These are phyloP conservation scores for Cyberlindnera xylosilytica DNA, from an alignment of 805 yeast species.

Conservation along the genomic window DNA sequence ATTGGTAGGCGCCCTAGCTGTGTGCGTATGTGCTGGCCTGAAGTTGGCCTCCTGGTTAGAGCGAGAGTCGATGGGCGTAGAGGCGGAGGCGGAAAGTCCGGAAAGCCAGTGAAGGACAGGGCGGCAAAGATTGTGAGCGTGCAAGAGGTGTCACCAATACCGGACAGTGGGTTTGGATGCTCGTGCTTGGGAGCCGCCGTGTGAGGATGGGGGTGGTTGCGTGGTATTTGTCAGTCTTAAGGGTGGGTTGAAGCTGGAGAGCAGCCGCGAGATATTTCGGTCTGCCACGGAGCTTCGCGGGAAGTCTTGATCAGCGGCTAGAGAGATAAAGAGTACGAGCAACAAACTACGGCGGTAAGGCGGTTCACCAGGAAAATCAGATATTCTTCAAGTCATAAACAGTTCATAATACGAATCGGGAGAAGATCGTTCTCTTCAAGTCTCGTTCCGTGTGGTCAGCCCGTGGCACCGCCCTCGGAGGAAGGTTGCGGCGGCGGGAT, in stretches of 20 bases:
- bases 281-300: neutral
- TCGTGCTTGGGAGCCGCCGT: no score
- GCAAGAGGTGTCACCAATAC: no score
- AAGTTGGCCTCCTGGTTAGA: no score
- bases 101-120: no score
- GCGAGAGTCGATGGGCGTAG: no score
- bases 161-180: no score
- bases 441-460: neutral
- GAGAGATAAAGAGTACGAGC: no score
- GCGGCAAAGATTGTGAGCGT: no score
- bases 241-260: neutral
- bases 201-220: neutral
- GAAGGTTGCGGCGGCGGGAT: neutral
- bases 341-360: neutral
- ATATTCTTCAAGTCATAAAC: conserved; percentile 3
- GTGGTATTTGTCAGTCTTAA: neutral
- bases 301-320: neutral
- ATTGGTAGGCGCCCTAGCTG: no score
- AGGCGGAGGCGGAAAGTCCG: no score
- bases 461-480: neutral
- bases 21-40: no score
- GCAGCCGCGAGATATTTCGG: neutral
- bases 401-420: neutral
- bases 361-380: neutral
- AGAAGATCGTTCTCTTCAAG: neutral